Conservation (phyloP, 345 rosid species). For the Eucalyptus tenuipes region DNA sequence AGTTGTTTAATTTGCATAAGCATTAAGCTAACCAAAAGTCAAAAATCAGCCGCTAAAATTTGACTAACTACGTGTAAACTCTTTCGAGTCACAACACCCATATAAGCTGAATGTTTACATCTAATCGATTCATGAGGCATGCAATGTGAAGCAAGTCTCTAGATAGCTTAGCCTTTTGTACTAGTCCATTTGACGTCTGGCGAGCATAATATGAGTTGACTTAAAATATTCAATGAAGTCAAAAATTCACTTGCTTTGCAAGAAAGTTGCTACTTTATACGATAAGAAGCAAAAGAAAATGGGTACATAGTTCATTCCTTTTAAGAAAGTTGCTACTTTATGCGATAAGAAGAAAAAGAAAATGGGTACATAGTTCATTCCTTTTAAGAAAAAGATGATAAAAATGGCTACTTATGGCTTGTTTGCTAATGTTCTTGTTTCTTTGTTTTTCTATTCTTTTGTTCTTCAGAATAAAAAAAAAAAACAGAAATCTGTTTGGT, state of each 20-base stretch:
- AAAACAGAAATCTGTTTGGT: too few species aligned
- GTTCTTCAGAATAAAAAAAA: too few species aligned
- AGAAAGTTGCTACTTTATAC: not conserved
- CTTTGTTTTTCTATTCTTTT: too few species aligned
- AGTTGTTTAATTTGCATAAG: not conserved
- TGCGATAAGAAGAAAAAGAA: not conserved
- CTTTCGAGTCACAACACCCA: rapidly evolving
- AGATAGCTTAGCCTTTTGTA: not conserved
- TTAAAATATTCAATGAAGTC: not conserved
- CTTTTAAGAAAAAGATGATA: not conserved
- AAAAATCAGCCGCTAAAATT: not conserved
- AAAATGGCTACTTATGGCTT: too few species aligned
- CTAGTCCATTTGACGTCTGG: not conserved
- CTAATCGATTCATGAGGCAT: not conserved
- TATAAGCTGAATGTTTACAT: not conserved
- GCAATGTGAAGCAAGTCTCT: not conserved
- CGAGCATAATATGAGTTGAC: not conserved
- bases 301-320: not conserved
- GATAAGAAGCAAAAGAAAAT: not conserved
- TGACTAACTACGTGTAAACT: not conserved
- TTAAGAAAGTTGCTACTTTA: not conserved
- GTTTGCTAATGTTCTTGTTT: too few species aligned
- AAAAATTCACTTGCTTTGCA: too few species aligned
- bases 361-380: not conserved
- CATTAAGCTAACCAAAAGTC: not conserved